phyloP scores from a whole-genome alignment of 208 protist genomes.

The Acanthamoeba lenticulata region DNA sequence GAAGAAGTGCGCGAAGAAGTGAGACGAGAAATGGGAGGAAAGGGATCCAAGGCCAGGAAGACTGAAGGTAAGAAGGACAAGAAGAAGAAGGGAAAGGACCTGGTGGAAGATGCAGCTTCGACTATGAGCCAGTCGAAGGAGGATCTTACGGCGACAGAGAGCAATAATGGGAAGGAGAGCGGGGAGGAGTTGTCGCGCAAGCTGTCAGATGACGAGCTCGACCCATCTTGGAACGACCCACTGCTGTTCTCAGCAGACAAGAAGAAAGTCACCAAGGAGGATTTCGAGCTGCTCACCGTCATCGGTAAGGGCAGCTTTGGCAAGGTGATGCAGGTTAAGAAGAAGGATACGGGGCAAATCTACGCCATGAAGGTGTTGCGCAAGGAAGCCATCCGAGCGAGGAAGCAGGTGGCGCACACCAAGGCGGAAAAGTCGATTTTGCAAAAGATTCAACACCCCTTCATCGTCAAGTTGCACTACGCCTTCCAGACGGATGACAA shows the following conservation, averaged over 20 bases:
- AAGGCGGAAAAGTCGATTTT: slow-evolving; percentile 87
- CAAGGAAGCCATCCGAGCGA: slow-evolving; percentile 82
- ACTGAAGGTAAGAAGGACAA: slow-evolving; percentile 27
- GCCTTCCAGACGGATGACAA: slow-evolving; percentile 94
- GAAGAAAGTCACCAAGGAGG: slow-evolving; percentile 79
- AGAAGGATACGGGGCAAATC: slow-evolving; percentile 84
- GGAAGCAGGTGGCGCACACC: slow-evolving; percentile 85
- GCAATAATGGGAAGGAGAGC: background rate
- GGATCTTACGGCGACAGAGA: background rate
- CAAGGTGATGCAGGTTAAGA: slow-evolving; percentile 83
- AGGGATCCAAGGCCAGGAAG: slow-evolving; percentile 3
- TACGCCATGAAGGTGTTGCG: slow-evolving; percentile 89
- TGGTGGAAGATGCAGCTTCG: background rate
- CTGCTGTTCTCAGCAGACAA: slow-evolving; percentile 75
- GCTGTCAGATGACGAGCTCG: slow-evolving; percentile 4
- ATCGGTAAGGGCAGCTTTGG: slow-evolving; percentile 88
- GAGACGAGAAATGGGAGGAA: slow-evolving; percentile 22
- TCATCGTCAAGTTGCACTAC: slow-evolving; percentile 94
- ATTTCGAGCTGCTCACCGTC: slow-evolving; percentile 87
- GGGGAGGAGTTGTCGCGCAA: background rate
- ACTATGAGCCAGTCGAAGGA: background rate
- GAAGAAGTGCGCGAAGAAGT: too few species aligned
- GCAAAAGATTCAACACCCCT: slow-evolving; percentile 78
- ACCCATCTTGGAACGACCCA: background rate
- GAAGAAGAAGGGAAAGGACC: background rate